Percentiles rank a stretch among this genome's conserved stretches.
phyloP scores from a whole-genome alignment of 495 filamentous ascomycete genomes.

The Haplographium delicatum region DNA sequence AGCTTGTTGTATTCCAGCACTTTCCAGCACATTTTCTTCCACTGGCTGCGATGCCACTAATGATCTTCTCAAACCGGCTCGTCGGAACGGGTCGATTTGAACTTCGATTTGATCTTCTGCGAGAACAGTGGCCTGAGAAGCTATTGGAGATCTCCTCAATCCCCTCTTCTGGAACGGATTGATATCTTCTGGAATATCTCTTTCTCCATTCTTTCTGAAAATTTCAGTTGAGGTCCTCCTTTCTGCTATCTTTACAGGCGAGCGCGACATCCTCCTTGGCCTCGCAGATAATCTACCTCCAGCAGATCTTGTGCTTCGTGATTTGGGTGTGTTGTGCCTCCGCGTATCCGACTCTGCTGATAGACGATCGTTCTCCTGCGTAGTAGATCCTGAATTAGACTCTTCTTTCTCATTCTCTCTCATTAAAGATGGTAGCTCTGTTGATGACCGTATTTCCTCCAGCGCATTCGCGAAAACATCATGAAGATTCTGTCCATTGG shows the following conservation, averaged over 20 bases:
- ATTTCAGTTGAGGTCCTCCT: neutral
- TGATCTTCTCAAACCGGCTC: slow-evolving; percentile 13
- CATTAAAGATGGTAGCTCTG: neutral
- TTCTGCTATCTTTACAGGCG: slow-evolving; percentile 14
- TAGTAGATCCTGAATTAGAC: slow-evolving; percentile 1
- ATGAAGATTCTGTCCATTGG: slow-evolving; percentile 15
- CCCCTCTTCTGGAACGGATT: slow-evolving; percentile 26
- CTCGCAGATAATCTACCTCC: slow-evolving; percentile 14
- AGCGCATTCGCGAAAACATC: slow-evolving; percentile 21
- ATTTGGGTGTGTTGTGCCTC: neutral
- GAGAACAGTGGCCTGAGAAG: neutral
- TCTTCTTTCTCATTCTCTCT: slow-evolving; percentile 1
- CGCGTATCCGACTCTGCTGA: neutral
- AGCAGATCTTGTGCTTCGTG: slow-evolving; percentile 5
- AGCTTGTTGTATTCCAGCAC: neutral
- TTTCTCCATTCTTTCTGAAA: neutral
- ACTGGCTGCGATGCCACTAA: slow-evolving; percentile 1
- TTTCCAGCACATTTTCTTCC: neutral
- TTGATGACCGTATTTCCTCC: slow-evolving; percentile 4
- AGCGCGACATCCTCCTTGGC: slow-evolving; percentile 23
- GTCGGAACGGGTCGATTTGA: neutral
- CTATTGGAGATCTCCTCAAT: slow-evolving; percentile 16
- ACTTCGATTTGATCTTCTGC: neutral
- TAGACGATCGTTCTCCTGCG: slow-evolving; percentile 16
- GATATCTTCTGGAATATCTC: slow-evolving; percentile 3